phyloP scores from a whole-genome alignment of 768 basidiomycete genomes.

The Trametes cubensis region DNA sequence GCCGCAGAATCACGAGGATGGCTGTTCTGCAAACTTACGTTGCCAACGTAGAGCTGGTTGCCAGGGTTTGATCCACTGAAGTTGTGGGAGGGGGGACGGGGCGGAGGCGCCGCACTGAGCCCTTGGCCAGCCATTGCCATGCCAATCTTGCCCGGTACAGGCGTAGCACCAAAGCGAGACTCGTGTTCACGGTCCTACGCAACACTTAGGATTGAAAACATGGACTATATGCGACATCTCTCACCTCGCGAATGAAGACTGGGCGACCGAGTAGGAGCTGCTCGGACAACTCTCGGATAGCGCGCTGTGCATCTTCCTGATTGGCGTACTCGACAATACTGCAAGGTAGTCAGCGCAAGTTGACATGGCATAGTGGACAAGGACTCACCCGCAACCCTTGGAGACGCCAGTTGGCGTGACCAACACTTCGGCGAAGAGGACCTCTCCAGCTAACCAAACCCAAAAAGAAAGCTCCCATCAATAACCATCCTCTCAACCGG shows the following conservation, averaged over 20 bases:
- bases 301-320: constrained; percentile 86
- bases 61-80: constrained; percentile 73
- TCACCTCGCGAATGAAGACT: constrained; percentile 94
- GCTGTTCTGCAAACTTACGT: constrained; percentile 52
- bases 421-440: constrained; percentile 99
- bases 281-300: constrained; percentile 90
- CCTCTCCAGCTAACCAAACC: constrained; percentile 96
- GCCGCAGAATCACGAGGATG: neutral
- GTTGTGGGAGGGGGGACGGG: constrained; percentile 82
- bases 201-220: neutral
- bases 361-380: neutral
- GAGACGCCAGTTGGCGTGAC: constrained; percentile 95
- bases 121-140: constrained; percentile 96
- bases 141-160: constrained; percentile 94
- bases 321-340: constrained; percentile 96
- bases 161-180: constrained; percentile 92
- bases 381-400: constrained; percentile 96
- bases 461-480: constrained; percentile 91
- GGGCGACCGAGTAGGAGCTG: constrained; percentile 88
- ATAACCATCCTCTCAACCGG: constrained; percentile 79
- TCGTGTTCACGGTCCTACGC: constrained; percentile 92
- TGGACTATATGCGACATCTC: constrained; percentile 26
- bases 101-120: constrained; percentile 75
- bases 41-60: constrained; percentile 91
- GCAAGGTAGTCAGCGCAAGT: constrained; percentile 24